Evolutionary conservation across 2,329 filamentous ascomycete species (phyloP), one percentile per base, ranked within the genome.

Genomic region (Fusarium sterilihyphosum): DNA sequence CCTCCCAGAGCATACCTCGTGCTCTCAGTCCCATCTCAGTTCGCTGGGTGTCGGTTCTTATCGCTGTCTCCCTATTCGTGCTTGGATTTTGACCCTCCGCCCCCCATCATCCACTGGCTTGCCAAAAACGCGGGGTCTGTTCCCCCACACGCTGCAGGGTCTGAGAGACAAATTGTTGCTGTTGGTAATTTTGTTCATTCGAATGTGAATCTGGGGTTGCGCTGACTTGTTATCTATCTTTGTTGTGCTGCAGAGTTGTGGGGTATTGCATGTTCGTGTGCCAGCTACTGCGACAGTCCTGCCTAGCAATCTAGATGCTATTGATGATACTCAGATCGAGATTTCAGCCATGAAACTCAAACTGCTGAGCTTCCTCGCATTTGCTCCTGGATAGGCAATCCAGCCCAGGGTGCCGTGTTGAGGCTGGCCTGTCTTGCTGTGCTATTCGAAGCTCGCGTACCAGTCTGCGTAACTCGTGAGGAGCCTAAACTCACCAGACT

Each of bases 71-170:
- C 74, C 57, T 53, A 78, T 78, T 78, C 73, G 76, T 63, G 49
- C 66, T 73, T 61, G 58, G 50, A 59, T 24, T 61, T 46, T 67
- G 63, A 43, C 60, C 74, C 72, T 78, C 64, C 70, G 63, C 68
- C 41, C 64, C 66, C 67, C 73, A 67, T 78, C 76, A 77, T 73
- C 70, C 65, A 62, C 70, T 65, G 64, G 40, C 61, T 57, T 63
- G 47, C 43, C 71, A 60, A 75, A 78, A 78, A 78, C 75, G 77
- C 77, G 77, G 77, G 76, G 77, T 78, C 68, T 74, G 61, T 52
- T 68, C 53, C 56, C 70, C 71, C 67, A 76, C 76, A 77, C 60
- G 54, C 69, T 76, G 62, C 74, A 78, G 73, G 74, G 74, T 78
- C 72, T 73, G 50, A n/a, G 38, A 64, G 29, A 63, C 58, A 56